Percentiles rank a stretch among this genome's conserved stretches.
Evolutionary conservation across 2,329 filamentous ascomycete genomes (phyloP).

Genomic region (Pestalotiopsis sp.): DNA sequence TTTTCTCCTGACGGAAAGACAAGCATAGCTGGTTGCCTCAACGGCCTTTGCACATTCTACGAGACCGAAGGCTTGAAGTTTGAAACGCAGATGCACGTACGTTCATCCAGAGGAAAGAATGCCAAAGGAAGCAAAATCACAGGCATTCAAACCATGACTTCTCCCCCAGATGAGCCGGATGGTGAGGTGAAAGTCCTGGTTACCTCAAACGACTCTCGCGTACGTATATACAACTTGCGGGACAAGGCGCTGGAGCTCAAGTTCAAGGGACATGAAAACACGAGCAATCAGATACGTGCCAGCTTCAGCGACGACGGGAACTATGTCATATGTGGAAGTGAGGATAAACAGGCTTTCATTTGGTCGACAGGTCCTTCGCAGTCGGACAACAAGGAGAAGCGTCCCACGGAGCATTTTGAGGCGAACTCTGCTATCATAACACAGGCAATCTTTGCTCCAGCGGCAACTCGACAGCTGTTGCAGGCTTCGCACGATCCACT

Average conservation of each 20-base stretch:
- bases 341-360: constrained; percentile 87
- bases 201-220: constrained; percentile 91
- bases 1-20: constrained; percentile 92
- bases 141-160: constrained; percentile 76
- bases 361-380: constrained; percentile 73
- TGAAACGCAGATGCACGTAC: constrained; percentile 87
- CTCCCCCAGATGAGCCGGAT: constrained; percentile 52
- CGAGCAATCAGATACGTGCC: constrained; percentile 86
- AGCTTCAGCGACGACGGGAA: constrained; percentile 84
- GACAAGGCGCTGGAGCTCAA: constrained; percentile 88
- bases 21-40: constrained; percentile 85
- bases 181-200: constrained; percentile 82
- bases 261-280: constrained; percentile 89
- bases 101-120: constrained; percentile 88
- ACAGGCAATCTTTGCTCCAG: constrained; percentile 83
- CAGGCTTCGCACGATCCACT: constrained; percentile 85
- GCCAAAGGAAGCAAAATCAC: constrained; percentile 98
- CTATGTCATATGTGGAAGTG: constrained; percentile 90
- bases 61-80: constrained; percentile 89
- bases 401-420: constrained; percentile 86
- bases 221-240: constrained; percentile 85
- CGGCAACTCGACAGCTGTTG: constrained; percentile 75
- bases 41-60: constrained; percentile 85
- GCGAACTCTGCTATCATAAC: constrained; percentile 89
- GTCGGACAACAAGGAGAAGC: constrained; percentile 73